These are phyloP conservation scores for Grosmannia serpens DNA, from an alignment of 2,329 filamentous ascomycete species.

Conservation along the genomic window DNA sequence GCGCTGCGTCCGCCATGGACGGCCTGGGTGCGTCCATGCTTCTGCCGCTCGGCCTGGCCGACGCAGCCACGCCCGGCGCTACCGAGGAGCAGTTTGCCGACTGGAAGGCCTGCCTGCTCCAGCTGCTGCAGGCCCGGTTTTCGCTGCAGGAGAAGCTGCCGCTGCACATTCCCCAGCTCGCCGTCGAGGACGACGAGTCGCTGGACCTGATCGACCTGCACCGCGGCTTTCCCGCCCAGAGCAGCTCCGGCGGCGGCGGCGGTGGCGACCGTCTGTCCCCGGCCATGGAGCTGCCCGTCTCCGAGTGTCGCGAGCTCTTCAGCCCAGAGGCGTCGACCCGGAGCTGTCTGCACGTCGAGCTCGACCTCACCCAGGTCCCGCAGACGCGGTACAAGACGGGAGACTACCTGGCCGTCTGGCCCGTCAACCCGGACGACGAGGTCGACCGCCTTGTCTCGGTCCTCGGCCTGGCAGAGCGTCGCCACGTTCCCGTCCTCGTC, in stretches of 20 bases:
- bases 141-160: background rate
- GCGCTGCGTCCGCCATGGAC: constrained; percentile 4
- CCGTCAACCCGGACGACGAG: constrained; percentile 26
- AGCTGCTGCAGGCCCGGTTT: background rate
- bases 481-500: background rate
- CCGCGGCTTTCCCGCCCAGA: background rate
- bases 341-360: constrained; percentile 24
- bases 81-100: background rate
- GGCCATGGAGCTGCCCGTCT: background rate
- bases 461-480: background rate
- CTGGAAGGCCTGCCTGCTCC: background rate
- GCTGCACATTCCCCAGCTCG: background rate
- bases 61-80: background rate
- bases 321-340: too few species aligned
- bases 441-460: constrained; percentile 10
- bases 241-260: background rate
- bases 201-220: background rate
- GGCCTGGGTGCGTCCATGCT: background rate
- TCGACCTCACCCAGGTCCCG: constrained; percentile 20
- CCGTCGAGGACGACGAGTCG: background rate
- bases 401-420: constrained; percentile 28
- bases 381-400: constrained; percentile 26
- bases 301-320: background rate
- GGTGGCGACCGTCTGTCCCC: background rate
- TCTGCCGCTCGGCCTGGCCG: background rate